These are phyloP conservation scores for Penicillium sclerotiorum DNA, from an alignment of 2,329 filamentous ascomycete genomes.

Conservation along the genomic window DNA sequence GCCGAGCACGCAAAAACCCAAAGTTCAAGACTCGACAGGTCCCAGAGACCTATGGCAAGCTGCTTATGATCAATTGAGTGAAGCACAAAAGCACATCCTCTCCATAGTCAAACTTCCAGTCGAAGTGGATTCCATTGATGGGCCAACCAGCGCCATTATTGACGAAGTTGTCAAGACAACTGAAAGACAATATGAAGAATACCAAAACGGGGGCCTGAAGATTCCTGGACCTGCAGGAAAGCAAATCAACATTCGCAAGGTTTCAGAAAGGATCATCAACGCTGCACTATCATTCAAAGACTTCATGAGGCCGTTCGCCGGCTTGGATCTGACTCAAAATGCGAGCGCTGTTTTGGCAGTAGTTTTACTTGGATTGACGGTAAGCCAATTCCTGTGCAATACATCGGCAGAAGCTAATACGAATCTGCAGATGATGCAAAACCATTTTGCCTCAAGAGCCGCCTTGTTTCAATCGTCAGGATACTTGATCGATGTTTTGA, in stretches of 20 bases:
- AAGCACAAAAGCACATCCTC: not conserved
- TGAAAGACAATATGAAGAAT: not conserved
- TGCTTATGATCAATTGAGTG: not conserved
- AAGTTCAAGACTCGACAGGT: too few relatives aligned
- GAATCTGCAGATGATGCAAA: conserved; percentile 17
- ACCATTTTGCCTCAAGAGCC: conserved; percentile 8
- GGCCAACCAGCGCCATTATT: not conserved
- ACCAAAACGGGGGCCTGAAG: not conserved
- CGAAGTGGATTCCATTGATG: not conserved
- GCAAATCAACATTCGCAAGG: conserved; percentile 5
- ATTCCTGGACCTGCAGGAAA: conserved; percentile 2
- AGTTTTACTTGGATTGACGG: conserved; percentile 21
- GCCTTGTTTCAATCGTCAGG: conserved; percentile 19
- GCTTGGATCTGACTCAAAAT: conserved; percentile 17
- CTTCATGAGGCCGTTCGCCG: conserved; percentile 10
- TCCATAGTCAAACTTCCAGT: not conserved
- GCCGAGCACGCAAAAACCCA: too few relatives aligned
- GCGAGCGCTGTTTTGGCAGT: conserved; percentile 20
- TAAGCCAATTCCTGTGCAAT: not conserved
- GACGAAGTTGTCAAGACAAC: not conserved
- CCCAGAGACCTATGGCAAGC: not conserved
- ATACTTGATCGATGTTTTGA: conserved; percentile 15
- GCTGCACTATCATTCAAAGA: conserved; percentile 18
- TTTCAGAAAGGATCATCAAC: conserved; percentile 14
- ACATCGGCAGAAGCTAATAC: not conserved